Conservation (phyloP, 495 filamentous ascomycete genomes). For the Aspergillus carlsbadensis region DNA sequence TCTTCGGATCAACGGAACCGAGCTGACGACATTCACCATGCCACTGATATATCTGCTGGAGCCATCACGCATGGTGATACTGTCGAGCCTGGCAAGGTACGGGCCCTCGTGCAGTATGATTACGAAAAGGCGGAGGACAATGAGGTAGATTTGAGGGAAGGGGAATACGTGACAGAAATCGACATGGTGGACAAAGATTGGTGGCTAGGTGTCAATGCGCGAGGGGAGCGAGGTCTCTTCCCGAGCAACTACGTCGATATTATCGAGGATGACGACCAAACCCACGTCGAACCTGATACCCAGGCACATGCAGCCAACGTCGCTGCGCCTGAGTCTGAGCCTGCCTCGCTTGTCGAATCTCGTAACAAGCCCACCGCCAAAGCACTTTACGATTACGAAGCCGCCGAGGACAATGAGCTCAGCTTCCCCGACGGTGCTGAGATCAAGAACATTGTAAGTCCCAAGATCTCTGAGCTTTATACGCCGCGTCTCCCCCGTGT, state of each 20-base stretch:
- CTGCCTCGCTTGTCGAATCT: constrained; percentile 8
- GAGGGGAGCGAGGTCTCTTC: constrained; percentile 85
- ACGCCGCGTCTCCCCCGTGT: neutral
- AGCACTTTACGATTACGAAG: constrained; percentile 94
- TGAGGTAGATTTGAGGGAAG: constrained; percentile 88
- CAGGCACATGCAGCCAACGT: constrained; percentile 28
- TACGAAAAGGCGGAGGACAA: constrained; percentile 98
- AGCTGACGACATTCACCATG: constrained; percentile 62
- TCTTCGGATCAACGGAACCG: constrained; percentile 63
- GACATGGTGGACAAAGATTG: constrained; percentile 97
- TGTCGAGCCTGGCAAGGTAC: constrained; percentile 49
- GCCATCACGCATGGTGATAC: constrained; percentile 43
- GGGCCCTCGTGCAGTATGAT: constrained; percentile 84
- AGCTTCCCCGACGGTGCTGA: constrained; percentile 88
- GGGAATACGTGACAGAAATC: constrained; percentile 88
- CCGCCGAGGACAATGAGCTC: constrained; percentile 95
- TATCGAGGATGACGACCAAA: constrained; percentile 54
- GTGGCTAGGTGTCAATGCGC: constrained; percentile 89
- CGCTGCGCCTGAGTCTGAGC: constrained; percentile 23
- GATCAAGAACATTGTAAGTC: constrained; percentile 64
- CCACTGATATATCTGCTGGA: constrained; percentile 60
- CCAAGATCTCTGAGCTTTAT: neutral
- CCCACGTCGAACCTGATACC: constrained; percentile 20
- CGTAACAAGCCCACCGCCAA: constrained; percentile 63
- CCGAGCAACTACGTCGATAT: constrained; percentile 96